phyloP scores from a whole-genome alignment of 805 yeast species.

The Saccharomycopsis guyanensis region DNA sequence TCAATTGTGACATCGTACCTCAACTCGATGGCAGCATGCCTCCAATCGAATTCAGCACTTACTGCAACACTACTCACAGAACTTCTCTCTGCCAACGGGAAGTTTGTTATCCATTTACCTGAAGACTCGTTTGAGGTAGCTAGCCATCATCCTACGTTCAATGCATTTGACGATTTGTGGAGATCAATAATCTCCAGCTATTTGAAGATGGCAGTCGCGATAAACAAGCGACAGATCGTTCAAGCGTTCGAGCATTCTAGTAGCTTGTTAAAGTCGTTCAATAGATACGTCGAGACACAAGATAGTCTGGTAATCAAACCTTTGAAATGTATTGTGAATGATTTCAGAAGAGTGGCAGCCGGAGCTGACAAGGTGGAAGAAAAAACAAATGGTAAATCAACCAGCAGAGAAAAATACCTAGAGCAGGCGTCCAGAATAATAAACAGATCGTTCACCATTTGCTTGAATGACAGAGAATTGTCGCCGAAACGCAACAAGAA shows the following conservation, averaged over 20 bases:
- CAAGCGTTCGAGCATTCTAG: slow-evolving; percentile 27
- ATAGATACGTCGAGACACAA: slow-evolving; percentile 46
- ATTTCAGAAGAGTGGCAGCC: slow-evolving; percentile 27
- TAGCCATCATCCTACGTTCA: not conserved
- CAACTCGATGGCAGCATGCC: not conserved
- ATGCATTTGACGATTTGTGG: slow-evolving; percentile 1
- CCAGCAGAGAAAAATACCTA: slow-evolving; percentile 25
- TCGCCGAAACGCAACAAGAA: slow-evolving; percentile 43
- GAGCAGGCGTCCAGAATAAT: slow-evolving; percentile 57
- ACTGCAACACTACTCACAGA: not conserved
- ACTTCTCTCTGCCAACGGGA: not conserved
- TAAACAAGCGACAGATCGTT: not conserved
- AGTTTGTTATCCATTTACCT: not conserved
- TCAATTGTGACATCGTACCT: too few species aligned
- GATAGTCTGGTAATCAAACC: slow-evolving; percentile 45
- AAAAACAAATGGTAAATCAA: not conserved
- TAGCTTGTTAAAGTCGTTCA: slow-evolving; percentile 38
- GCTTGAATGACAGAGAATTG: slow-evolving; percentile 72
- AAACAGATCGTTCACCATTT: slow-evolving; percentile 66
- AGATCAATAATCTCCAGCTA: not conserved
- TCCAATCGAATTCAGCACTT: not conserved
- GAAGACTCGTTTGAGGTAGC: not conserved
- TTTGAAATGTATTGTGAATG: slow-evolving; percentile 34
- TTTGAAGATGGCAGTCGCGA: not conserved
- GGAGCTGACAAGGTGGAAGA: slow-evolving; percentile 27